phyloP scores from a whole-genome alignment of 1,284 basidiomycete species.

The Porodaedalea pini region DNA sequence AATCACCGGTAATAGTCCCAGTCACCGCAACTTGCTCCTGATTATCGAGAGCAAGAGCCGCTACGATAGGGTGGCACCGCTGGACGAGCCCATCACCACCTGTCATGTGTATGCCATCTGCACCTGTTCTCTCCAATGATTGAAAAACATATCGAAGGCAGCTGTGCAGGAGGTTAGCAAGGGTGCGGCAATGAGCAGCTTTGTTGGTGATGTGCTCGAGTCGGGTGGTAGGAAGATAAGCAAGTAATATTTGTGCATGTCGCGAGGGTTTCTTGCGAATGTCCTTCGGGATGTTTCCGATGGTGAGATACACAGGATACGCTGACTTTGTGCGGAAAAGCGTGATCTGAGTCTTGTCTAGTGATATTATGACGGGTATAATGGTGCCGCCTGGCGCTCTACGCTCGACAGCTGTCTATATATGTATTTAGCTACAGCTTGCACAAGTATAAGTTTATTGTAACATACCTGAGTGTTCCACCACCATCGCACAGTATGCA shows the following conservation, averaged over 20 bases:
- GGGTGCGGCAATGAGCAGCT: background rate
- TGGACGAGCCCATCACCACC: conserved; percentile 22
- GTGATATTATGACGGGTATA: conserved; percentile 22
- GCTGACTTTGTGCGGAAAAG: conserved; percentile 24
- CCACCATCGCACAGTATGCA: conserved; percentile 27
- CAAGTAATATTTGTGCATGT: conserved; percentile 26
- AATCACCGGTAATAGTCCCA: conserved; percentile 10
- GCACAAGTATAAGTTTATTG: background rate
- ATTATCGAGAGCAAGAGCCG: conserved; percentile 26
- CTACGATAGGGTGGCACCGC: conserved; percentile 24
- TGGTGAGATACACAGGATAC: conserved; percentile 28
- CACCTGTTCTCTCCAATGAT: conserved; percentile 19
- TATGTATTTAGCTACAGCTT: background rate
- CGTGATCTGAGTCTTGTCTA: conserved; percentile 26
- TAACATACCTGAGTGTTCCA: conserved; percentile 24
- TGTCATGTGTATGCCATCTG: conserved; percentile 21
- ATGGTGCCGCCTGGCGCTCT: conserved; percentile 23
- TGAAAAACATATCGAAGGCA: conserved; percentile 24
- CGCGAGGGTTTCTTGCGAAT: conserved; percentile 22
- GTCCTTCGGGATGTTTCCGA: conserved; percentile 28
- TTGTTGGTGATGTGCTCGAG: conserved; percentile 7
- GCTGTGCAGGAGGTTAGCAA: conserved; percentile 23
- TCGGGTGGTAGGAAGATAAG: conserved; percentile 24
- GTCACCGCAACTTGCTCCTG: conserved; percentile 27
- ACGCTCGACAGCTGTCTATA: background rate